phyloP scores from a whole-genome alignment of 495 filamentous ascomycete species.

The Lophiotrema nucula region DNA sequence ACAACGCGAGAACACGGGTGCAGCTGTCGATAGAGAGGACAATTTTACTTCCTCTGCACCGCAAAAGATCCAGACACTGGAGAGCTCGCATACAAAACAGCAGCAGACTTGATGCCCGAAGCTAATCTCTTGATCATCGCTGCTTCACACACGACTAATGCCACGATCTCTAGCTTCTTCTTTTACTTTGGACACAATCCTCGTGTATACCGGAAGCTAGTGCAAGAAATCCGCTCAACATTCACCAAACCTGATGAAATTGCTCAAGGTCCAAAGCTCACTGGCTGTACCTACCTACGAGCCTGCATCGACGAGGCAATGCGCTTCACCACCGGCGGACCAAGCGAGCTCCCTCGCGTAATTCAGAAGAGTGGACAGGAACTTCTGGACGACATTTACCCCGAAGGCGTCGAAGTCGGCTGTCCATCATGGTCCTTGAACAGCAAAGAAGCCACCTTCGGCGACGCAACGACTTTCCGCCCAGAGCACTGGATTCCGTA shows the following conservation, averaged over 20 bases:
- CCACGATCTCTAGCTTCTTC: slow-evolving; percentile 52
- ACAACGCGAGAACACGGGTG: too few relatives aligned
- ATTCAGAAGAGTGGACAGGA: background rate
- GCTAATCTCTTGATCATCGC: slow-evolving; percentile 36
- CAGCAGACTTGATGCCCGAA: slow-evolving; percentile 27
- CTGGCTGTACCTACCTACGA: slow-evolving; percentile 3
- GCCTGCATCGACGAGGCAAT: slow-evolving; percentile 13
- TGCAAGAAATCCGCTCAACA: slow-evolving; percentile 50
- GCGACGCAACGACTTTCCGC: background rate
- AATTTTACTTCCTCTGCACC: slow-evolving; percentile 39
- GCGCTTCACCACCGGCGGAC: slow-evolving; percentile 1
- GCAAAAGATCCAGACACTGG: slow-evolving; percentile 37
- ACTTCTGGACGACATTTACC: slow-evolving; percentile 1
- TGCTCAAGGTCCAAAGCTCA: slow-evolving; percentile 31
- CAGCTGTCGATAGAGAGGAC: slow-evolving; percentile 33
- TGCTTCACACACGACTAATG: slow-evolving; percentile 16
- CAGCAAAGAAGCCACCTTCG: background rate
- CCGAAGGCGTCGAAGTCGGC: slow-evolving; percentile 6
- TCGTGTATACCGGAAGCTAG: slow-evolving; percentile 43
- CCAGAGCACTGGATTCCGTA: background rate
- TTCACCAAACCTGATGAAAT: slow-evolving; percentile 39
- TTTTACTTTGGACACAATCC: slow-evolving; percentile 60
- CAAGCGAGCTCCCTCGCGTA: slow-evolving; percentile 4
- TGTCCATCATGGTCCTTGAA: background rate
- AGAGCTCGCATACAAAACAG: slow-evolving; percentile 16